phyloP scores from a whole-genome alignment of 768 basidiomycete species.

The Podaxis sp. region DNA sequence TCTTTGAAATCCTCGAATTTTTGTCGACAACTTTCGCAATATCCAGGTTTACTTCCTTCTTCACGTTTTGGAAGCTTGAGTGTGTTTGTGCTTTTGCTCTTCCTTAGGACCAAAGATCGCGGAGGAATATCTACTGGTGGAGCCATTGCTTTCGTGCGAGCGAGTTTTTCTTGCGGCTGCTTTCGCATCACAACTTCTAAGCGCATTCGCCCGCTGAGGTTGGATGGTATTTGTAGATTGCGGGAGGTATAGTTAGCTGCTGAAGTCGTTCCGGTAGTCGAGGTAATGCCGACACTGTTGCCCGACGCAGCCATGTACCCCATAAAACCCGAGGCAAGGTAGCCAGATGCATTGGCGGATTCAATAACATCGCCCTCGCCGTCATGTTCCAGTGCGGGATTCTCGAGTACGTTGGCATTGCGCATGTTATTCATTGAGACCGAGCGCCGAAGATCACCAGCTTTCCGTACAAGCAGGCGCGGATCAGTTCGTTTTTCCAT shows the following conservation, averaged over 20 bases:
- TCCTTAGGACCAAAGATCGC: slow-evolving; percentile 53
- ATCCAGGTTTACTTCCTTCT: slow-evolving; percentile 89
- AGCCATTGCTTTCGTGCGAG: slow-evolving; percentile 50
- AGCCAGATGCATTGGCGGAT: slow-evolving; percentile 70
- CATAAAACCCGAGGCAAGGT: slow-evolving; percentile 50
- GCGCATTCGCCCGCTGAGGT: slow-evolving; percentile 54
- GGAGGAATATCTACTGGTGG: slow-evolving; percentile 63
- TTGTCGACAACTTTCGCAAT: slow-evolving; percentile 93
- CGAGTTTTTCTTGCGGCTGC: slow-evolving; percentile 54
- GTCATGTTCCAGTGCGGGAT: not conserved
- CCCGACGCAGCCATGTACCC: slow-evolving; percentile 90
- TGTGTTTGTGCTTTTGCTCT: slow-evolving; percentile 81
- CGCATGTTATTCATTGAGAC: slow-evolving; percentile 78
- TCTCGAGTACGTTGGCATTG: slow-evolving; percentile 20
- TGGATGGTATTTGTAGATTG: slow-evolving; percentile 48
- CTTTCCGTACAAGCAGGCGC: slow-evolving; percentile 12
- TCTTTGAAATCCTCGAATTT: slow-evolving; percentile 87
- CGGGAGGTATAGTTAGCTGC: slow-evolving; percentile 47
- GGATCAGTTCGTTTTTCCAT: slow-evolving; percentile 1
- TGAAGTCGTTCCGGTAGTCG: slow-evolving; percentile 85
- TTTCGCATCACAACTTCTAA: slow-evolving; percentile 51
- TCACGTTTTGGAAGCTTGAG: slow-evolving; percentile 74
- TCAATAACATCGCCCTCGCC: slow-evolving; percentile 31
- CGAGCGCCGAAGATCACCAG: slow-evolving; percentile 65
- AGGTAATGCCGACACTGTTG: slow-evolving; percentile 91